phyloP scores from a whole-genome alignment of 306 rosid species.

The Quercus wislizeni region DNA sequence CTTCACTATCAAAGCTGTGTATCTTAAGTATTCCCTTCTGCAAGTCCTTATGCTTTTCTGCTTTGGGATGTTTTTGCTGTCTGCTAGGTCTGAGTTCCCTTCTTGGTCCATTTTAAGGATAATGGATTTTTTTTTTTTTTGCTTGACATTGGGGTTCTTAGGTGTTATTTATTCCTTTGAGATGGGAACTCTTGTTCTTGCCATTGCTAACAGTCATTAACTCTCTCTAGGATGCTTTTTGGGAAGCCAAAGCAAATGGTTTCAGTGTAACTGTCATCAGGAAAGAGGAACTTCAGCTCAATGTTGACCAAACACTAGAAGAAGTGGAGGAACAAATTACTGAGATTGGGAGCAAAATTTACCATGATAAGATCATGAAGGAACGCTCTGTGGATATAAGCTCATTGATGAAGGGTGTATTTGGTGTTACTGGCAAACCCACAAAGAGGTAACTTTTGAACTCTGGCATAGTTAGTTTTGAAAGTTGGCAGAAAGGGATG shows the following conservation, averaged over 20 bases:
- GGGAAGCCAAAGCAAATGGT: constrained; percentile 82
- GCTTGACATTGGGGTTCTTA: neutral
- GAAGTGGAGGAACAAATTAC: constrained; percentile 82
- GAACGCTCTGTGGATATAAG: constrained; percentile 83
- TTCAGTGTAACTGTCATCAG: constrained; percentile 80
- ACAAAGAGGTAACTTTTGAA: constrained; percentile 52
- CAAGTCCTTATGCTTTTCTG: neutral
- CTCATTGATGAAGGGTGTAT: constrained; percentile 84
- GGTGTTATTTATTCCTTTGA: neutral
- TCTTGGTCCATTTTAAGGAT: neutral
- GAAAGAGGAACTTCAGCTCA: constrained; percentile 83
- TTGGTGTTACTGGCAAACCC: constrained; percentile 55
- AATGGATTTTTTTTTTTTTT: neutral
- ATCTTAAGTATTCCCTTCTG: neutral
- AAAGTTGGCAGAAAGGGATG: constrained; percentile 5
- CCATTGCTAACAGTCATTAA: constrained; percentile 11
- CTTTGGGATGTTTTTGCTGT: neutral
- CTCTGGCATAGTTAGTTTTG: constrained; percentile 1
- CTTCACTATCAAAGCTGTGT: neutral
- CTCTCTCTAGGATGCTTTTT: constrained; percentile 65
- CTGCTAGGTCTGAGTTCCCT: neutral
- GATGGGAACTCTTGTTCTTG: constrained; percentile 2
- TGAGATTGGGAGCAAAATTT: constrained; percentile 93
- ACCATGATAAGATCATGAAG: constrained; percentile 77
- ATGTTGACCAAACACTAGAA: constrained; percentile 82